Evolutionary conservation across 805 yeast genomes (phyloP), one percentile per base, ranked within the genome.

Genomic region (Candida yuanshanica): DNA sequence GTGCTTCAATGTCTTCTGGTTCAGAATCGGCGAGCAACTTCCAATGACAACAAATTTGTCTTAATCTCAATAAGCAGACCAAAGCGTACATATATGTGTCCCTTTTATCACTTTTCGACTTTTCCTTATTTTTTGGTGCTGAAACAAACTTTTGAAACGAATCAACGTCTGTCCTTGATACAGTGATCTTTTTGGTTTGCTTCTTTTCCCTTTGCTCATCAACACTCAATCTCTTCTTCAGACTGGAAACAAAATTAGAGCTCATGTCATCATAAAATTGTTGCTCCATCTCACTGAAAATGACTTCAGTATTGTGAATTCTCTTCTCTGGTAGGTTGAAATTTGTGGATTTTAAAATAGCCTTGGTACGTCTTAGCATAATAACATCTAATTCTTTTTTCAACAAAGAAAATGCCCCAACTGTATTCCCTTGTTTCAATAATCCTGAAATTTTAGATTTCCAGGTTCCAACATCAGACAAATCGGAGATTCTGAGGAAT

Each of bases 341-440:
- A 31, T 32, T 45, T 4, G 57, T 47, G 4, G 38, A 38, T 11
- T 47, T 41, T 2, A 74, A 47, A 4, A 70, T 60, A 2, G 50
- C 56, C 47, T 74, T 74, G 7, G 74, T 68, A 32, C 79, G 60
- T 34, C 78, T 58, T 25, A 74, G 48, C 74, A 74, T 66, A n/a
- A 70, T 38, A 4, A 44, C 48, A 5, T 51, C 41, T 29, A 74
- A 43, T 33, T 60, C 62, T 14, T 40, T 39, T 34, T 48, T 44
- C 25, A 56, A 33, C 4, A 38, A 8, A 4, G 14, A 7, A 23
- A 72, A 62, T 2, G 72, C 63, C 39, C 68, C 63, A 12, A 66
- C 63, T 6, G 70, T 68, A 38, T 66, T 68, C 38, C 66, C 54
- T 2, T 66, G 59, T 36, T 66, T 68, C 5, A 62, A 49, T 9